Base-by-base conservation (phyloP, 2,329 filamentous ascomycete species). In the Diaporthe aspalathi region DNA sequence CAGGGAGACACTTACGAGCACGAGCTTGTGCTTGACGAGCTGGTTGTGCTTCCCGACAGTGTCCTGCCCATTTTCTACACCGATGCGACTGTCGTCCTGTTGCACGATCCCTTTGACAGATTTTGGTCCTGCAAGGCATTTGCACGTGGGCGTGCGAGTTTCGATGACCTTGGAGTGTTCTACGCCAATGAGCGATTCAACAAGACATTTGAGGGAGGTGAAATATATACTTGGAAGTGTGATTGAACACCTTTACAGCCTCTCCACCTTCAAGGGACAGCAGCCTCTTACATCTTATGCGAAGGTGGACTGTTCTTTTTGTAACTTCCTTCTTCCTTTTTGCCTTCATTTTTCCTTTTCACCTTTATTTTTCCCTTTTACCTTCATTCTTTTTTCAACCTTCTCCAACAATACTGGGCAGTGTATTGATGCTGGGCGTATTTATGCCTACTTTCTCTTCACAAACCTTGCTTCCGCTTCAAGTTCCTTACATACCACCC, bases 151-250 rank as follows among this genome's bases (percentile, higher is more conserved):
- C 56, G 56, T 29, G 56, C 56, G 24, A 43, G 38, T 16, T 60
- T 60, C 38, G 56, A 60, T 16, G 56, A 60, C 22, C 56, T 60
- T 45, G 56, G 56, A 3, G 24, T 45, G 17, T 60, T 60, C 56
- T 60, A 45, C 38, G 38, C 56, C 3, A 60, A 60, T 20, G 38
- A 43, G 56, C 43, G 22, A 14, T 60, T 60, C 24, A 12, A 29
- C 22, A 60, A 60, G 38, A 60, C 56, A n/a, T 60, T 60, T n/a
- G 38, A 60, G 17, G 56, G 56, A 29, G 56, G 56, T 7, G 56
- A 43, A 7, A 45, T 60, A 16, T 27, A 45, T 14, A 45, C 8
- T 9, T 60, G 56, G 56, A 45, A n/a, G 38, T 60, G 56, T 40
- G 22, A 60, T 38, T 60, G 29, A 11, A 60, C 9, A n/a, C 4